These are phyloP conservation scores for Parastagonospora avenae DNA, from an alignment of 2,329 filamentous ascomycete species.

Conservation along the genomic window DNA sequence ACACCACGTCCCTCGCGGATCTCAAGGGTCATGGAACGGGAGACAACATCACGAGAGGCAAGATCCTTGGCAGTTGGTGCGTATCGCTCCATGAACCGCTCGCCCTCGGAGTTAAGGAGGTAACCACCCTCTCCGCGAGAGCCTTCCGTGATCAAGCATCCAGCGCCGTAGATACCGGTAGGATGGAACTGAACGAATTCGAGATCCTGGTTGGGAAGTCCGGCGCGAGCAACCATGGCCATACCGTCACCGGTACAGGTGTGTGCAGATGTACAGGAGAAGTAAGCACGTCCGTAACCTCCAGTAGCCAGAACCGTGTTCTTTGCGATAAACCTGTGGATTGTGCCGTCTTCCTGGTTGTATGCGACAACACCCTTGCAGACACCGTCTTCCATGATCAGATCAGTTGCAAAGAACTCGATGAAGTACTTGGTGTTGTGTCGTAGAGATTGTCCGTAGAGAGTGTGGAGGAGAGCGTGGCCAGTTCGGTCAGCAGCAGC, in stretches of 20 bases:
- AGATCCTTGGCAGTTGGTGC: slow-evolving; percentile 98
- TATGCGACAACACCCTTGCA: slow-evolving; percentile 97
- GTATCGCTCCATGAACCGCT: slow-evolving; percentile 99
- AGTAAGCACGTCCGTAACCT: slow-evolving; percentile 97
- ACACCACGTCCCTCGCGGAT: slow-evolving; percentile 98
- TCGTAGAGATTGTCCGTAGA: slow-evolving; percentile 94
- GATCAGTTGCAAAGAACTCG: slow-evolving; percentile 95
- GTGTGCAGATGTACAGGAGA: slow-evolving; percentile 96
- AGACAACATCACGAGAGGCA: slow-evolving; percentile 93
- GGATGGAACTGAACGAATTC: slow-evolving; percentile 99
- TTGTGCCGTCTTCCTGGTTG: slow-evolving; percentile 97
- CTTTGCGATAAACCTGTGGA: slow-evolving; percentile 95
- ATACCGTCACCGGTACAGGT: slow-evolving; percentile 99
- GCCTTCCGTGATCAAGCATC: slow-evolving; percentile 94
- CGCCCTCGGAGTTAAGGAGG: slow-evolving; percentile 95
- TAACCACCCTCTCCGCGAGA: slow-evolving; percentile 98
- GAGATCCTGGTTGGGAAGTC: slow-evolving; percentile 97
- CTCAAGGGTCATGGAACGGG: slow-evolving; percentile 97
- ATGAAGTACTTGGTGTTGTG: slow-evolving; percentile 99
- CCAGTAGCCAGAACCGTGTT: slow-evolving; percentile 97
- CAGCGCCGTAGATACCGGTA: slow-evolving; percentile 97
- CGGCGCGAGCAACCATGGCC: slow-evolving; percentile 98
- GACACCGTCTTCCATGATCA: slow-evolving; percentile 97
- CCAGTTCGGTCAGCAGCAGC: slow-evolving; percentile 96
- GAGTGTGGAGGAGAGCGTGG: slow-evolving; percentile 95